Evolutionary conservation across 768 basidiomycete genomes (phyloP).

Genomic region (Daedaleopsis sinensis): DNA sequence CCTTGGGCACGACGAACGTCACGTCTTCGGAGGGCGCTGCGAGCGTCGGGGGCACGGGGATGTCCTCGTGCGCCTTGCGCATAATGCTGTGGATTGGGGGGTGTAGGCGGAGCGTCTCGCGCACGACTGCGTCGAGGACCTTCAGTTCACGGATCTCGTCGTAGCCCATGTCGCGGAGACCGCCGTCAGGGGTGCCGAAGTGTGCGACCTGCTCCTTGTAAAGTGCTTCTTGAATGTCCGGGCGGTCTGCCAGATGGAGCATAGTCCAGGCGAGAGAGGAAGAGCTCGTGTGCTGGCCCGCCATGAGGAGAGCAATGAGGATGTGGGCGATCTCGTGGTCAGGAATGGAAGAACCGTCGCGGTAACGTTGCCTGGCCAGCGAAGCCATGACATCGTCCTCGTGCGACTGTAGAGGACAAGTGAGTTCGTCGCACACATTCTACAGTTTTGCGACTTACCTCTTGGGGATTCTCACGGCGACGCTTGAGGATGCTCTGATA

Average conservation of each 20-base stretch:
- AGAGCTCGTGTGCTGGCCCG: conserved; percentile 97
- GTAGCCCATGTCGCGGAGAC: conserved; percentile 77
- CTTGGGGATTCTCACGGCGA: conserved; percentile 53
- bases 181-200: conserved; percentile 81
- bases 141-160: conserved; percentile 86
- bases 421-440: conserved; percentile 10
- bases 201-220: conserved; percentile 88
- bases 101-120: conserved; percentile 91
- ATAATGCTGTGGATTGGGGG: conserved; percentile 96
- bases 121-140: conserved; percentile 85
- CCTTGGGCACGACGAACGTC: conserved; percentile 86
- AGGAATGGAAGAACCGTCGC: conserved; percentile 70
- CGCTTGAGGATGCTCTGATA: conserved; percentile 86
- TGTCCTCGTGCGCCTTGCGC: conserved; percentile 88
- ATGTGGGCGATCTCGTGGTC: conserved; percentile 97
- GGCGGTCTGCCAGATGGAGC: conserved; percentile 80
- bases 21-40: conserved; percentile 74
- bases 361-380: conserved; percentile 82
- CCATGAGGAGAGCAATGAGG: conserved; percentile 99
- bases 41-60: conserved; percentile 79
- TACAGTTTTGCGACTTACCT: conserved; percentile 36
- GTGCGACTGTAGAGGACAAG: conserved; percentile 42
- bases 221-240: conserved; percentile 72
- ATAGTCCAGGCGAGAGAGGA: conserved; percentile 90
- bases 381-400: conserved; percentile 94